Evolutionary conservation across 2,329 filamentous ascomycete genomes (phyloP).

Genomic region (Ophiosphaerella narmari): DNA sequence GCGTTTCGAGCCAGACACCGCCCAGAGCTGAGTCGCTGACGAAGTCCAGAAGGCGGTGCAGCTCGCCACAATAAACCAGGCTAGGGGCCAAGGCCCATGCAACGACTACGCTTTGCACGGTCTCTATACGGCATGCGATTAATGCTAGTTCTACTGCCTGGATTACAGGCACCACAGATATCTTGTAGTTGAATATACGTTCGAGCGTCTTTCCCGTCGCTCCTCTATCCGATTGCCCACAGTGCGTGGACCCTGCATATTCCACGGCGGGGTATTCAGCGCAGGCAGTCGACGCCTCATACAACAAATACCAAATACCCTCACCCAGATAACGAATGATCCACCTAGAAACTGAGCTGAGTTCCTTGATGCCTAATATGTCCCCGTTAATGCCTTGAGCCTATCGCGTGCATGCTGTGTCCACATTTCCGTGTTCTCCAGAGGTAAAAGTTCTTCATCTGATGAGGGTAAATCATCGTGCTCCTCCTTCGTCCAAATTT

Average conservation of each 20-base stretch:
- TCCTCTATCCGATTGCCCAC: neutral
- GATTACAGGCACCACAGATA: too few relatives aligned
- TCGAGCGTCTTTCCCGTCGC: too few relatives aligned
- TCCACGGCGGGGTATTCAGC: slow-evolving; percentile 14
- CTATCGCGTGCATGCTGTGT: slow-evolving; percentile 30
- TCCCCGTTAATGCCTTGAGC: slow-evolving; percentile 13
- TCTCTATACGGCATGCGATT: too few relatives aligned
- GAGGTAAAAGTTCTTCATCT: slow-evolving; percentile 30
- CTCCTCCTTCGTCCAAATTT: slow-evolving; percentile 48
- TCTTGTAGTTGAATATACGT: too few relatives aligned
- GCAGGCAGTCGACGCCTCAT: neutral
- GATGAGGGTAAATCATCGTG: slow-evolving; percentile 43
- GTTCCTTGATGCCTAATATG: neutral
- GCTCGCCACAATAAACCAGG: slow-evolving; percentile 5
- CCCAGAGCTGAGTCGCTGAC: slow-evolving; percentile 27
- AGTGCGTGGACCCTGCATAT: slow-evolving; percentile 28
- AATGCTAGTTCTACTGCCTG: too few relatives aligned
- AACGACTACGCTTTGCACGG: neutral
- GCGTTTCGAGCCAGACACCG: slow-evolving; percentile 27
- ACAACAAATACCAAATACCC: neutral
- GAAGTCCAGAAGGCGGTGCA: slow-evolving; percentile 21
- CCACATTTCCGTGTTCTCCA: slow-evolving; percentile 22
- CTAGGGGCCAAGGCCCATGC: neutral
- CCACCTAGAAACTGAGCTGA: neutral
- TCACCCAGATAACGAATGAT: too few relatives aligned